These are phyloP conservation scores for Tetramitus jugosus DNA, from an alignment of 208 protist genomes.

Conservation along the genomic window DNA sequence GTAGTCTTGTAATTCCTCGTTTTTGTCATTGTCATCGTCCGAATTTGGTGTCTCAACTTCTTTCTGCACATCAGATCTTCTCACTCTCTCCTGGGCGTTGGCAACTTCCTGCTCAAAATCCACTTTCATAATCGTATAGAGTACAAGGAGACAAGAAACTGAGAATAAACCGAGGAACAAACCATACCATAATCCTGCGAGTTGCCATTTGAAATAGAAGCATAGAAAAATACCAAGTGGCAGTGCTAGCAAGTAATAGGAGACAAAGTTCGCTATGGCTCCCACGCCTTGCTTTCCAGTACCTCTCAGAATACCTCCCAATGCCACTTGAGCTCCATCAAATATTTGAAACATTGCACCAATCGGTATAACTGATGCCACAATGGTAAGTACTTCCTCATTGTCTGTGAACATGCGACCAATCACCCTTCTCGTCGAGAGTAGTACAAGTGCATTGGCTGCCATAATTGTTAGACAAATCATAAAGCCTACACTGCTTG, in stretches of 20 bases:
- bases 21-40: no score
- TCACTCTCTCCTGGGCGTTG: no score
- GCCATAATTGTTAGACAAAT: neutral
- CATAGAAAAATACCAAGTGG: neutral
- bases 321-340: slow-evolving; percentile 1
- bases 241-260: neutral
- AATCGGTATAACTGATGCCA: neutral
- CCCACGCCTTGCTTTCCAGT: neutral
- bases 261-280: neutral
- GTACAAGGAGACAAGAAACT: neutral
- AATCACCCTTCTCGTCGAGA: neutral
- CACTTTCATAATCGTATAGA: no score
- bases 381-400: neutral
- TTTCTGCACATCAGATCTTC: no score
- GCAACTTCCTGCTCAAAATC: no score
- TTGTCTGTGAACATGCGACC: neutral
- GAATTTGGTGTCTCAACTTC: no score
- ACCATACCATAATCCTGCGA: slow-evolving; percentile 12
- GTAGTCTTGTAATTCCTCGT: no score
- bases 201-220: neutral
- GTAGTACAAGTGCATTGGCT: neutral
- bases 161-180: neutral
- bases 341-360: neutral
- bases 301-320: neutral
- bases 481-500: neutral